Base-by-base conservation (phyloP, 257 asterid species). In the Solanum gracilifrons region DNA sequence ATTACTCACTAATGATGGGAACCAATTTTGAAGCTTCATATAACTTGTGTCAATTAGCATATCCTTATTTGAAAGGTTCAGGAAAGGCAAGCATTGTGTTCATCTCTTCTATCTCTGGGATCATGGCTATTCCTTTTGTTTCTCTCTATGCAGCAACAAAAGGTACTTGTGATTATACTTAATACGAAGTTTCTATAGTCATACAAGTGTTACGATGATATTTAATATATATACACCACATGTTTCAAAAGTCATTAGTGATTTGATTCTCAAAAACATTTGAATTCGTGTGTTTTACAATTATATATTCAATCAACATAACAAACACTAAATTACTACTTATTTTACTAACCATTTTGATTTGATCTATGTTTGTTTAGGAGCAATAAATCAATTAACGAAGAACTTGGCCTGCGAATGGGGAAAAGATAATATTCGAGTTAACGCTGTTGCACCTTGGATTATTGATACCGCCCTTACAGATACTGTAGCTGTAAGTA, bases 1-100 rank as follows among this genome's bases (percentile, higher is more conserved):
- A 83, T 60, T 83, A 51, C 35, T 55, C 86, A 60, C 21, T 84
- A 21, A 51, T 83, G 73, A 83, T 83, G 36, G 86, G 86, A 60
- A 83, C 76, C 16, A 83, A 83, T 39, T 83, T 83, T 60, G 86
- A 83, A 73, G 76, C 86, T 83, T 83, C 86, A 60, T 83, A 21
- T 31, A 13, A 84, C 25, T 16, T 84, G 71, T 84, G 86, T 35
- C 86, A 84, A 18, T 84, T 84, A 18, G 75, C 86, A 60, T 58
- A 84, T 35, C 86, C 86, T 55, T 84, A 20, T 27, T 5, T 84
- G 35, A 84, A 84, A 60, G 75, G 32, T 60, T 84, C 76, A 13
- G 41, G n/a, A 7, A 84, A 55, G 73, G 86, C 75, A 33, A 84
- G 55, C 86, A 60, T 84, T 55, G 58, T 84, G 71, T 84, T 84